phyloP scores from a whole-genome alignment of 768 basidiomycete genomes.

The Mycena floridula region DNA sequence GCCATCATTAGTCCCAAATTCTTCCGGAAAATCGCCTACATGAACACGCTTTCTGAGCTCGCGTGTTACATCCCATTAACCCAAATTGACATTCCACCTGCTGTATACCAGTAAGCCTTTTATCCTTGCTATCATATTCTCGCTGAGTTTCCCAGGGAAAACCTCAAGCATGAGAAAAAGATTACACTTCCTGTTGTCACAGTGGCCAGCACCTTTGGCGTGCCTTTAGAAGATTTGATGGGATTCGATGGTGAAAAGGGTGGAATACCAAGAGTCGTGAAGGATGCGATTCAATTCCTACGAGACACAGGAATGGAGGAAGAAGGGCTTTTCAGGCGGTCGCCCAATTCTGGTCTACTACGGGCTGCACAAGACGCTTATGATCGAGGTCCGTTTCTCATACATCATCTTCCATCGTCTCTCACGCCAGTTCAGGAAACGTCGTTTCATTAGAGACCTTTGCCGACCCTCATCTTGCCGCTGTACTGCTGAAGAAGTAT shows the following conservation, averaged over 20 bases:
- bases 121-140: neutral
- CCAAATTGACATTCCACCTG: constrained; percentile 80
- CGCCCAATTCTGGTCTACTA: constrained; percentile 63
- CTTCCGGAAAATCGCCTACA: constrained; percentile 77
- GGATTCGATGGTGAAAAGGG: constrained; percentile 79
- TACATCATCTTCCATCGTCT: neutral
- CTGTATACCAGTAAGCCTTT: constrained; percentile 68
- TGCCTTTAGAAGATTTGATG: constrained; percentile 79
- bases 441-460: constrained; percentile 76
- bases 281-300: constrained; percentile 67
- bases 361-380: constrained; percentile 79
- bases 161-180: constrained; percentile 64
- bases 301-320: constrained; percentile 64
- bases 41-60: constrained; percentile 71
- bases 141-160: constrained; percentile 47
- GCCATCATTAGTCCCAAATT: constrained; percentile 91
- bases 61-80: constrained; percentile 76
- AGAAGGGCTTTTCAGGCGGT: constrained; percentile 81
- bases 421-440: constrained; percentile 40
- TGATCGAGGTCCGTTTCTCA: constrained; percentile 54
- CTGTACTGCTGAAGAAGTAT: constrained; percentile 83
- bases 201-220: constrained; percentile 67
- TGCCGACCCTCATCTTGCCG: constrained; percentile 73
- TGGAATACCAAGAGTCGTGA: constrained; percentile 74
- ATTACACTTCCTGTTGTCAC: constrained; percentile 60